Conservation (phyloP, 257 asterid genomes). For the Gentiana macrophylla region DNA sequence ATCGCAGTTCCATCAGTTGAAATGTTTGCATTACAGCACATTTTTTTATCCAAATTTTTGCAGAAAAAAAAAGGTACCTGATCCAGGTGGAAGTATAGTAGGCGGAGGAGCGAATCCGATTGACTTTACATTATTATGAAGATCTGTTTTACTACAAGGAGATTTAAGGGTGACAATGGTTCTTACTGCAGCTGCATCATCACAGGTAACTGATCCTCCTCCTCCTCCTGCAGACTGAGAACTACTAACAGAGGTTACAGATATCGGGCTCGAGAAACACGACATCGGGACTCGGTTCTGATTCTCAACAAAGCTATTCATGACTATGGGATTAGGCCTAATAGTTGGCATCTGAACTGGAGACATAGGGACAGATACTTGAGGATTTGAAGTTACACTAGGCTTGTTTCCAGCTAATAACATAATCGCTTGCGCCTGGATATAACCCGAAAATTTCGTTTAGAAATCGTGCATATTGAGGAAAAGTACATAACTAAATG, state of each 20-base stretch:
- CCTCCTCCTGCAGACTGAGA: conserved; percentile 26
- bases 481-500: not conserved
- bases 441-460: conserved; percentile 2
- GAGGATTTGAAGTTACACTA: conserved; percentile 21
- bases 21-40: not conserved
- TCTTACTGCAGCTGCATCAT: conserved; percentile 18
- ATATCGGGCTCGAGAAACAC: conserved; percentile 26
- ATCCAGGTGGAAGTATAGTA: conserved; percentile 44
- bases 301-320: conserved; percentile 28
- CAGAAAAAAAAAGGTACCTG: conserved; percentile 27
- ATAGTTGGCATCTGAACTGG: conserved; percentile 34
- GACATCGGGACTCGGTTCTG: conserved; percentile 27
- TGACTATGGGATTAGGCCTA: conserved; percentile 23
- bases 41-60: not conserved
- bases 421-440: conserved; percentile 93
- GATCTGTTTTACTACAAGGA: conserved; percentile 27
- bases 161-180: conserved; percentile 22
- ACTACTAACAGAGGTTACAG: conserved; percentile 22
- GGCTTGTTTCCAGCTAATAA: conserved; percentile 80
- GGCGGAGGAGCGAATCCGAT: conserved; percentile 28
- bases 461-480: not conserved
- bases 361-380: conserved; percentile 26
- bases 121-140: conserved; percentile 23
- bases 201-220: conserved; percentile 18
- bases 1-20: not conserved